Conservation (phyloP, 192 early-diverging fungal genomes). For the Rhizophagus clarus region DNA sequence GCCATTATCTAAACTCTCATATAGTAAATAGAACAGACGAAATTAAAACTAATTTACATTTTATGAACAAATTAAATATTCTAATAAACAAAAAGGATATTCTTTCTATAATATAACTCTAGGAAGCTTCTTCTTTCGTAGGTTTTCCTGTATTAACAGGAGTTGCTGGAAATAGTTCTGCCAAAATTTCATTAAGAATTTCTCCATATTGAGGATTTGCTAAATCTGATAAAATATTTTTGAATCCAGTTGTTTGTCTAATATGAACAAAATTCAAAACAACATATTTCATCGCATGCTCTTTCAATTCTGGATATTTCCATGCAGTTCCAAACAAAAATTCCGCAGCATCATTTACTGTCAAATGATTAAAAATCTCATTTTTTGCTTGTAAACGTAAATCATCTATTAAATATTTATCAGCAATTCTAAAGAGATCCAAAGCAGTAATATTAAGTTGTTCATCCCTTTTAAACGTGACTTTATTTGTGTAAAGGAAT, state of each 20-base stretch:
- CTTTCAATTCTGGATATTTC: constrained; percentile 31
- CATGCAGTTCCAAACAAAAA: constrained; percentile 25
- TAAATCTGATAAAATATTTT: constrained; percentile 21
- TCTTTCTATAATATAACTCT: background rate
- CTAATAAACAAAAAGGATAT: background rate
- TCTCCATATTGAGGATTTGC: constrained; percentile 3
- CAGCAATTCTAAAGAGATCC: constrained; percentile 25
- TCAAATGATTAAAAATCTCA: constrained; percentile 22
- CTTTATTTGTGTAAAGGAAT: constrained; percentile 28
- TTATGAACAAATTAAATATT: too few species aligned
- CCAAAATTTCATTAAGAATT: constrained; percentile 17
- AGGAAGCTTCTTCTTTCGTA: constrained; percentile 12
- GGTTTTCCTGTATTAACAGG: constrained; percentile 23
- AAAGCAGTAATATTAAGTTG: background rate
- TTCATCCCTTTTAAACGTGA: constrained; percentile 22
- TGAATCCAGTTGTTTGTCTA: constrained; percentile 11
- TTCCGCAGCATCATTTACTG: constrained; percentile 24
- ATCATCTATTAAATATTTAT: constrained; percentile 31
- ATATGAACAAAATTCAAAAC: constrained; percentile 9
- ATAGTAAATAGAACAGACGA: too few species aligned
- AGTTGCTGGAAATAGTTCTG: constrained; percentile 25
- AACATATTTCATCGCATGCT: constrained; percentile 22
- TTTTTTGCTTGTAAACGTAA: constrained; percentile 6
- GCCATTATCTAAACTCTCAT: too few species aligned
- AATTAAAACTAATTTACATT: too few species aligned